A percentile compares a stretch with the other conserved stretches of the same genome.
phyloP scores from a whole-genome alignment of 2,329 filamentous ascomycete genomes.

The Botrytis fabae region DNA sequence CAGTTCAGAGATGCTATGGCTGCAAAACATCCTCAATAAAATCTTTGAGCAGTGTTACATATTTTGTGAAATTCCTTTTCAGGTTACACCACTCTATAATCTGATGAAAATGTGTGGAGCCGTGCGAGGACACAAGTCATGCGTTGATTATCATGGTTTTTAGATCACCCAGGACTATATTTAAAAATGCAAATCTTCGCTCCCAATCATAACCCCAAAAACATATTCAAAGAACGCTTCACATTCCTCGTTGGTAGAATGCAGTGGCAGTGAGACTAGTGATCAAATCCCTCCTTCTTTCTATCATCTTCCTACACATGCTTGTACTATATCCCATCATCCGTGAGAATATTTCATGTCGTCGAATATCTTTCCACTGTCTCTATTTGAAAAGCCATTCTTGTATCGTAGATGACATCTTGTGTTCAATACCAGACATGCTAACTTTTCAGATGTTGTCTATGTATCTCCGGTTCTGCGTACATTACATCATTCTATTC shows the following conservation, averaged over 20 bases:
- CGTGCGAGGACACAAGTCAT: not conserved
- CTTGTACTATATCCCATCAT: accelerated
- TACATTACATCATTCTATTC: not conserved
- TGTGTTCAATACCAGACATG: no score
- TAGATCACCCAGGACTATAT: not conserved
- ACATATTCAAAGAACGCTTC: not conserved
- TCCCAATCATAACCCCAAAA: not conserved
- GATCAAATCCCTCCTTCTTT: not conserved
- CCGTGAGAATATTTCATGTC: not conserved
- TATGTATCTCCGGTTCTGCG: not conserved
- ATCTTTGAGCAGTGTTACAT: not conserved
- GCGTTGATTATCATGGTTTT: not conserved
- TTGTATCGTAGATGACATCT: not conserved
- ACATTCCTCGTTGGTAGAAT: not conserved
- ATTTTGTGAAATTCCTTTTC: not conserved
- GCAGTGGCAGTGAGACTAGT: no score
- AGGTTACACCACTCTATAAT: not conserved
- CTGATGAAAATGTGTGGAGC: not conserved
- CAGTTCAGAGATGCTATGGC: not conserved
- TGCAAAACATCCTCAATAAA: not conserved
- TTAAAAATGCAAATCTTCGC: not conserved
- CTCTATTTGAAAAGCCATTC: not conserved
- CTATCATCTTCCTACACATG: not conserved
- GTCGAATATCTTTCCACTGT: not conserved
- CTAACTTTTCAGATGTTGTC: no score